Evolutionary conservation across 1,284 basidiomycete genomes (phyloP).

Genomic region (Austroboletus novae-zelandiae): DNA sequence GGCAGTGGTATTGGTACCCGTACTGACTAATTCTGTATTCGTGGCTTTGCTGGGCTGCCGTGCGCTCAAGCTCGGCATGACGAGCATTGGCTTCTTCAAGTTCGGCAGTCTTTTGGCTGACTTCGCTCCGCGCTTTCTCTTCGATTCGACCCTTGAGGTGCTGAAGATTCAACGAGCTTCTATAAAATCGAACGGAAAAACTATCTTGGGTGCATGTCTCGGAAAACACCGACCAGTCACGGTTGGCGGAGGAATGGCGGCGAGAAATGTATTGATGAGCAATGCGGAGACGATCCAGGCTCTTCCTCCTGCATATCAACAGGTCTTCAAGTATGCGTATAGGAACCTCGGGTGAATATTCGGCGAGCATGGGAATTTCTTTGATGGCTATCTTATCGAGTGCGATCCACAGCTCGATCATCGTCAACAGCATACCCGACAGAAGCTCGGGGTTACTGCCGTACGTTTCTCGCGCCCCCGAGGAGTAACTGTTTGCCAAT

Average conservation of each 20-base stretch:
- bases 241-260: constrained; percentile 19
- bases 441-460: constrained; percentile 36
- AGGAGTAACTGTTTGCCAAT: constrained; percentile 29
- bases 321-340: constrained; percentile 35
- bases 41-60: constrained; percentile 3
- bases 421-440: constrained; percentile 45
- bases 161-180: constrained; percentile 14
- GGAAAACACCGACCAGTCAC: constrained; percentile 25
- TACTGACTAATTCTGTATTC: neutral
- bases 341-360: constrained; percentile 47
- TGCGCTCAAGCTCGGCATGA: constrained; percentile 11
- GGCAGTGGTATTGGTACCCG: neutral
- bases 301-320: constrained; percentile 33
- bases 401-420: constrained; percentile 44
- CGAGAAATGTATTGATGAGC: constrained; percentile 32
- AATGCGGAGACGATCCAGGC: constrained; percentile 26
- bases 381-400: constrained; percentile 39
- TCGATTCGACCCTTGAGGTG: constrained; percentile 31
- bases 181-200: constrained; percentile 35
- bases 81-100: constrained; percentile 13
- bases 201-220: neutral
- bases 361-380: constrained; percentile 35
- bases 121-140: constrained; percentile 13
- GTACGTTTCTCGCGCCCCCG: constrained; percentile 28
- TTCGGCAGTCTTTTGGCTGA: constrained; percentile 24